Evolutionary conservation across 805 yeast species (phyloP).

Genomic region (Metschnikowia drakensbergensis): DNA sequence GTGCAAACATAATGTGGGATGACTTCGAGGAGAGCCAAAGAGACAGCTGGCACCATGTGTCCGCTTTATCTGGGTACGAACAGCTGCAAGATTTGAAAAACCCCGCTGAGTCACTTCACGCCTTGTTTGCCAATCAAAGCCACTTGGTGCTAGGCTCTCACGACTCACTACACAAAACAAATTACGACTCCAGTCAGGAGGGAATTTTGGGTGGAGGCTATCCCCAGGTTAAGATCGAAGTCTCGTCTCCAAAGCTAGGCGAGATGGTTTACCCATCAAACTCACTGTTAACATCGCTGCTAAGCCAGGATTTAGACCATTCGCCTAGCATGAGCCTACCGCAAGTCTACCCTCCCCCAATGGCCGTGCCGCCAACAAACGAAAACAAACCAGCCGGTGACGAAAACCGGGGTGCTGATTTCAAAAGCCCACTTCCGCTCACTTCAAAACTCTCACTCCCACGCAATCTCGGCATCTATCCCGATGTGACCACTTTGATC

Average conservation of each 20-base stretch:
- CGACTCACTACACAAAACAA: not conserved
- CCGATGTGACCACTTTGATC: constrained; percentile 38
- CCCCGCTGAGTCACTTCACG: not conserved
- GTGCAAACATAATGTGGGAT: constrained; percentile 3
- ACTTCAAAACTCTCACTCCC: constrained; percentile 1
- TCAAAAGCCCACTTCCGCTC: not conserved
- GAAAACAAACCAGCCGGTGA: not conserved
- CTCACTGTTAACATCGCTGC: constrained; percentile 2
- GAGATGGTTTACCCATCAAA: not conserved
- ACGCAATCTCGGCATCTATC: constrained; percentile 21
- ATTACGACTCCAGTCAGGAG: constrained; percentile 1
- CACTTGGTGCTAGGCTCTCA: constrained; percentile 1
- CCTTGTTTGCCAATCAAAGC: constrained; percentile 1
- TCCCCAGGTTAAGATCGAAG: not conserved
- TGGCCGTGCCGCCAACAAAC: not conserved
- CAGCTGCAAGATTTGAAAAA: not conserved
- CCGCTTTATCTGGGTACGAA: not conserved
- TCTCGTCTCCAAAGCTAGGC: not conserved
- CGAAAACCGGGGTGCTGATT: not conserved
- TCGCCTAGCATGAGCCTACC: not conserved
- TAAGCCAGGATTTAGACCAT: constrained; percentile 1
- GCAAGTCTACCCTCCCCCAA: not conserved
- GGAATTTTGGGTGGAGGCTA: not conserved
- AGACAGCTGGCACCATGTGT: not conserved
- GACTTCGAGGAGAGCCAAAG: not conserved